These are phyloP conservation scores for Teratosphaeria epicoccoides DNA, from an alignment of 2,329 filamentous ascomycete species.

Conservation along the genomic window DNA sequence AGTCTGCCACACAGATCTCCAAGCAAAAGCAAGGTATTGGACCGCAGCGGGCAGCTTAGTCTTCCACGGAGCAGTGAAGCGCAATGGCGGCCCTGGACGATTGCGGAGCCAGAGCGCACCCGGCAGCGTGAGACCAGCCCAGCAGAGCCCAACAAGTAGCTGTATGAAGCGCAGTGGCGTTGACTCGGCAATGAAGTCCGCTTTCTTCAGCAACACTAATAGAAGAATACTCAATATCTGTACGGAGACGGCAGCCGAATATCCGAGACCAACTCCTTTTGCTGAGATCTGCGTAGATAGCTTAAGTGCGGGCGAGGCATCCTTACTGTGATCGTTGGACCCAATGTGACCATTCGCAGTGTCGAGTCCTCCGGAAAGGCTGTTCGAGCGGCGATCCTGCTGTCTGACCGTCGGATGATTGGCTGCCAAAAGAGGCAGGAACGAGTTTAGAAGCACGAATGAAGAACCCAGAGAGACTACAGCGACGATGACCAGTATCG, in stretches of 20 bases:
- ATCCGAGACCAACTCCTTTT: constrained; percentile 87
- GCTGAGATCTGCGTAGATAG: constrained; percentile 87
- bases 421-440: constrained; percentile 79
- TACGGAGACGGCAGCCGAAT: constrained; percentile 72
- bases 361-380: not conserved
- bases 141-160: constrained; percentile 82
- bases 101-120: constrained; percentile 78
- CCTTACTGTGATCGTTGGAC: not conserved
- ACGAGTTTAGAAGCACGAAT: constrained; percentile 91
- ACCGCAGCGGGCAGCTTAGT: constrained; percentile 49
- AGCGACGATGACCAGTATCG: constrained; percentile 73
- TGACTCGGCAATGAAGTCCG: constrained; percentile 61
- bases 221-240: constrained; percentile 73
- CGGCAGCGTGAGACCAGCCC: constrained; percentile 83
- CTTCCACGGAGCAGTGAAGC: constrained; percentile 14
- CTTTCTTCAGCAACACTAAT: constrained; percentile 59
- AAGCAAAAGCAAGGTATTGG: constrained; percentile 71
- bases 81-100: constrained; percentile 68
- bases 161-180: constrained; percentile 80
- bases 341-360: constrained; percentile 3
- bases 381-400: not conserved
- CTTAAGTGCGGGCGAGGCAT: constrained; percentile 56
- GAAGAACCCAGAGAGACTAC: constrained; percentile 93
- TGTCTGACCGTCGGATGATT: constrained; percentile 52
- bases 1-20: constrained; percentile 76